Percentiles rank a stretch among this genome's conserved stretches.
These are phyloP conservation scores for Phytophthora capsici DNA, from an alignment of 352 stramenopile species.

Conservation along the genomic window DNA sequence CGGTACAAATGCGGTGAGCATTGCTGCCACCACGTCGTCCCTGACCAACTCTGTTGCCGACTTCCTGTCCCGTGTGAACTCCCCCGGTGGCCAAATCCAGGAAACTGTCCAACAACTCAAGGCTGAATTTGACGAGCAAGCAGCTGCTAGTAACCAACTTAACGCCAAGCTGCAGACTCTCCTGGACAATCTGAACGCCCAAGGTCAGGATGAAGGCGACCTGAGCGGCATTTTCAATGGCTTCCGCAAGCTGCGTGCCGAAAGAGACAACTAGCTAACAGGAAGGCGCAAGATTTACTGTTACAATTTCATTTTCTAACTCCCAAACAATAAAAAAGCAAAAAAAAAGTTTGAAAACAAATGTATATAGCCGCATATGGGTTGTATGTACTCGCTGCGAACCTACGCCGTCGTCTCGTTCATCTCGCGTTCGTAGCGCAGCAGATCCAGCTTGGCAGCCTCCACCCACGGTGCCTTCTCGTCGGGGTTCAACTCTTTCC, in stretches of 20 bases:
- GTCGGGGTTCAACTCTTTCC: constrained; percentile 63
- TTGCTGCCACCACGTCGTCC: constrained; percentile 10
- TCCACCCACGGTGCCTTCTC: constrained; percentile 69
- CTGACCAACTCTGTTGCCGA: constrained; percentile 16
- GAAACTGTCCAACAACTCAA: constrained; percentile 12
- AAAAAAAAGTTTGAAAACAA: constrained; percentile 24
- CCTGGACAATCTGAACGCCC: constrained; percentile 6
- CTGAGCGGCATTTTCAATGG: constrained; percentile 19
- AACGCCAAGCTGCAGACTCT: constrained; percentile 24
- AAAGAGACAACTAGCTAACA: constrained; percentile 14
- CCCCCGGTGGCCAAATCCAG: neutral
- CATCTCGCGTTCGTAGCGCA: constrained; percentile 77
- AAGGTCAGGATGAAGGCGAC: constrained; percentile 14
- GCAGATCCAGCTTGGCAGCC: constrained; percentile 58
- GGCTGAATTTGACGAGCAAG: constrained; percentile 3
- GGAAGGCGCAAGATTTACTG: neutral
- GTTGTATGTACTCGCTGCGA: constrained; percentile 22
- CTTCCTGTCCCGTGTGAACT: constrained; percentile 6
- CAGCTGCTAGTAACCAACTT: constrained; percentile 16
- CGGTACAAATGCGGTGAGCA: constrained; percentile 5
- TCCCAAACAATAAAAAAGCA: neutral
- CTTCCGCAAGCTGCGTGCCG: constrained; percentile 17
- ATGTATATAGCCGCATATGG: constrained; percentile 37
- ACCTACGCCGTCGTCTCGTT: constrained; percentile 60
- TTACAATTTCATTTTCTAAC: too few relatives aligned